Evolutionary conservation across 2,329 filamentous ascomycete species (phyloP).

Genomic region (Xylaria sp.): DNA sequence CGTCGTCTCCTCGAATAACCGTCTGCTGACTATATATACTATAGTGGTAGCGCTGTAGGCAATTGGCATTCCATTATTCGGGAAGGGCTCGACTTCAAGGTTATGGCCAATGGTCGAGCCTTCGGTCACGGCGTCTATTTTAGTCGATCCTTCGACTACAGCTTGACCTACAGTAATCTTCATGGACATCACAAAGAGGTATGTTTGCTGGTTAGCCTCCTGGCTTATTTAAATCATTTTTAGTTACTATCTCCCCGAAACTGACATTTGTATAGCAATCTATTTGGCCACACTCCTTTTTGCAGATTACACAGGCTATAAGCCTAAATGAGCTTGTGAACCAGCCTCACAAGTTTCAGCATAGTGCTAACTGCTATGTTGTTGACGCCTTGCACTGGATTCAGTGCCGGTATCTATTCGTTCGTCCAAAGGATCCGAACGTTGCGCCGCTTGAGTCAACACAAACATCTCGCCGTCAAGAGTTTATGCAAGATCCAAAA

Average conservation of each 20-base stretch:
- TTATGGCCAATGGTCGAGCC: slow-evolving; percentile 71
- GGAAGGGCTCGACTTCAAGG: slow-evolving; percentile 78
- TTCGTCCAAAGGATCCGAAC: slow-evolving; percentile 36
- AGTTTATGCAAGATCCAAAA: slow-evolving; percentile 43
- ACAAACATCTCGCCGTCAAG: neutral
- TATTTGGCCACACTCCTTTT: slow-evolving; percentile 73
- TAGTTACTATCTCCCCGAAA: neutral
- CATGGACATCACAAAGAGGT: neutral
- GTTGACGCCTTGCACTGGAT: slow-evolving; percentile 85
- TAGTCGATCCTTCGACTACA: slow-evolving; percentile 67
- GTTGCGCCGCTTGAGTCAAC: no score
- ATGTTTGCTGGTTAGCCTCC: neutral
- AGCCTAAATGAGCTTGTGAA: slow-evolving; percentile 91
- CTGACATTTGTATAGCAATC: neutral
- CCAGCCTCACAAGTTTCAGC: slow-evolving; percentile 68
- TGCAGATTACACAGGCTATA: slow-evolving; percentile 69
- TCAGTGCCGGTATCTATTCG: slow-evolving; percentile 86
- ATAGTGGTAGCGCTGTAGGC: slow-evolving; percentile 69
- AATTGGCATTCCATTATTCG: slow-evolving; percentile 95
- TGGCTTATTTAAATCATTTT: neutral
- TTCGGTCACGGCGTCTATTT: slow-evolving; percentile 87
- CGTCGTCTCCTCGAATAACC: neutral
- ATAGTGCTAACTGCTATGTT: slow-evolving; percentile 70
- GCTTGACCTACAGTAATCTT: slow-evolving; percentile 59
- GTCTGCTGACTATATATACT: slow-evolving; percentile 11